Evolutionary conservation across 768 basidiomycete species (phyloP), one percentile per base, ranked within the genome.

Genomic region (Lactarius trivialis): DNA sequence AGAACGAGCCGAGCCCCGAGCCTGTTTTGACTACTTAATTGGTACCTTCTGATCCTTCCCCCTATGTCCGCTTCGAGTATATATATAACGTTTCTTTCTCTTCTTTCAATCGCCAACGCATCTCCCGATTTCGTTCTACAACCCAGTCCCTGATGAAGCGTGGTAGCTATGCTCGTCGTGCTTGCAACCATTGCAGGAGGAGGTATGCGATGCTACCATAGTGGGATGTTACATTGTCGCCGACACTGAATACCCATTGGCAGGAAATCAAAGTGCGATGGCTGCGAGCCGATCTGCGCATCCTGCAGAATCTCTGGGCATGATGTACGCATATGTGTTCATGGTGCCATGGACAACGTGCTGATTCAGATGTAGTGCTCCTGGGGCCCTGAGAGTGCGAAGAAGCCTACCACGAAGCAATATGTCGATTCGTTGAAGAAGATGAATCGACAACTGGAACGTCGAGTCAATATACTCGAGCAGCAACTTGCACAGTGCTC

Each of bases 181-280:
- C 73, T n/a, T 73, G 73, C 65, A 72, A 71, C 64, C 71, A 73
- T 49, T 73, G 73, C 56, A 65, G 72, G 50, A 65, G 68, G 54
- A 61, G 72, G 72, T 72, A 19, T 32, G 67, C 57, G 7, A 11
- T 26, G 1, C n/a, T 55, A 30, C 39, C 30, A 37, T 26, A 21
- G 41, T 36, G 14, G 15, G 14, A 19, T n/a, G 17, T 3, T 24
- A 41, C 53, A 33, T 49, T 49, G n/a, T 37, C 43, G 21, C 37
- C 32, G 24, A 56, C 54, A 4, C 55, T 30, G 32, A 56, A 32
- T 45, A 9, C n/a, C 12, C n/a, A 48, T 48, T n/a, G 45, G 7
- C 58, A 74, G 73, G 43, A 74, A 74, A 63, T 71, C 70, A 55
- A 73, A 71, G 49, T 74, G 73, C 61, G 73, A 74, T 52, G 73